These are phyloP conservation scores for Anisogramma anomala DNA, from an alignment of 2,329 filamentous ascomycete species.

Conservation along the genomic window DNA sequence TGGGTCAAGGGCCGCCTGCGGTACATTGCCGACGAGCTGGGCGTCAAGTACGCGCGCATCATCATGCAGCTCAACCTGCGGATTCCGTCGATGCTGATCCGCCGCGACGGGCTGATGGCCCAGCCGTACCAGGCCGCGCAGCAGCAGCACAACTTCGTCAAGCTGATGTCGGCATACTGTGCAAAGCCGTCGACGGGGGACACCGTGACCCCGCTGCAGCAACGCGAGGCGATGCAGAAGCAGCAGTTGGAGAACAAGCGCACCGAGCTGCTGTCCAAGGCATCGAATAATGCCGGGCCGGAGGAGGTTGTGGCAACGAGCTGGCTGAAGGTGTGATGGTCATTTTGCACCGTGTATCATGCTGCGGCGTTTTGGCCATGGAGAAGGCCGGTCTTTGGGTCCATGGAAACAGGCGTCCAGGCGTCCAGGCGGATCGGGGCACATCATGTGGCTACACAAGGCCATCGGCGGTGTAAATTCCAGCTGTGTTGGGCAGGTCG, in stretches of 20 bases:
- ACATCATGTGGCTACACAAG: background rate
- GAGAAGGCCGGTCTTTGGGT: no score
- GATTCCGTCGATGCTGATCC: conserved; percentile 52
- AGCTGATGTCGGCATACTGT: conserved; percentile 30
- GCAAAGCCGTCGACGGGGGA: conserved; percentile 26
- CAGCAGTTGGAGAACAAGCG: conserved; percentile 32
- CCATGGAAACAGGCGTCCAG: background rate
- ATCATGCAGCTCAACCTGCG: conserved; percentile 43
- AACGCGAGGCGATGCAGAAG: conserved; percentile 36
- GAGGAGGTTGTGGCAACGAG: conserved; percentile 28
- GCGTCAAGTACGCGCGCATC: conserved; percentile 46
- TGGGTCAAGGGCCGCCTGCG: conserved; percentile 44
- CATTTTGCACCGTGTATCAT: background rate
- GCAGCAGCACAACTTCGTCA: conserved; percentile 36
- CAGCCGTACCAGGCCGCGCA: conserved; percentile 30
- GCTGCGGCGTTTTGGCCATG: no score
- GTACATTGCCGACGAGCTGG: conserved; percentile 43
- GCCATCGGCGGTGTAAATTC: no score
- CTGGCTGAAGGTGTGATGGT: conserved; percentile 24
- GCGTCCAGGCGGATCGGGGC: conserved; percentile 7
- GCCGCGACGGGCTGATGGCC: conserved; percentile 38
- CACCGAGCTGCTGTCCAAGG: conserved; percentile 30
- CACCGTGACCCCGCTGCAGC: conserved; percentile 33
- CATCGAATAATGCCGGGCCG: conserved; percentile 26
- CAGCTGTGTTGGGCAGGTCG: no score